Evolutionary conservation across 2,329 filamentous ascomycete species (phyloP), one percentile per base, ranked within the genome.

Genomic region (Aspergillus costaricaensis): DNA sequence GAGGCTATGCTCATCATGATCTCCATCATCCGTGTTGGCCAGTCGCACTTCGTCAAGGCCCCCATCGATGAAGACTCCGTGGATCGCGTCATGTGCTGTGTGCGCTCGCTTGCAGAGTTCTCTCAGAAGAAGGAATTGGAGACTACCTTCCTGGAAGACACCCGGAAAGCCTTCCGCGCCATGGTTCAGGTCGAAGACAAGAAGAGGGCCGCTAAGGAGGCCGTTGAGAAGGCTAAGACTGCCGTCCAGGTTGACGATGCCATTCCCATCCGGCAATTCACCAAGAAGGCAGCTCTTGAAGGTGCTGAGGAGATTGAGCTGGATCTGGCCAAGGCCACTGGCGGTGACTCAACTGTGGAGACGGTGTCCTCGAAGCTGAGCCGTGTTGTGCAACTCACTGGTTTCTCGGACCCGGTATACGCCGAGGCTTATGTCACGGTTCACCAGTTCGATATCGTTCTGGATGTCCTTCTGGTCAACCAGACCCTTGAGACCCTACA

Each of bases 1-100:
- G 95, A 99, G 78, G 95, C 95, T 48, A 99, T 99, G 95, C 85
- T 99, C 56, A 98, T 99, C 74, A 96, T 98, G 93, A 96, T 99
- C 69, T 98, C 95, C 5, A 96, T 99, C 68, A 92, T 99, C 67
- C 92, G 95, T 53, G 95, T 97, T 62, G 95, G 95, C 43, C 95
- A 99, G 79, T 98, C 94, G n/a, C 92, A 96, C 65, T 99, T 99
- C 68, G 95, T 96, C 73, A 98, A 98, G 81, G 90, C 92, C 1
- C 91, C 92, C 2, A 98, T 99, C 65, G 95, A 99, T 64, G 95
- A 99, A 76, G 95, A 99, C 75, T 97, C 95, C 0, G 86, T 98
- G n/a, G 95, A 99, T 76, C 89, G 95, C 70, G 94, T 99, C 76
- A 98, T 99, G 95, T 92, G 92, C 41, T 98, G 94, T 74, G 91